Base-by-base conservation (phyloP, 306 rosid genomes). In the Cicer bijugum region DNA sequence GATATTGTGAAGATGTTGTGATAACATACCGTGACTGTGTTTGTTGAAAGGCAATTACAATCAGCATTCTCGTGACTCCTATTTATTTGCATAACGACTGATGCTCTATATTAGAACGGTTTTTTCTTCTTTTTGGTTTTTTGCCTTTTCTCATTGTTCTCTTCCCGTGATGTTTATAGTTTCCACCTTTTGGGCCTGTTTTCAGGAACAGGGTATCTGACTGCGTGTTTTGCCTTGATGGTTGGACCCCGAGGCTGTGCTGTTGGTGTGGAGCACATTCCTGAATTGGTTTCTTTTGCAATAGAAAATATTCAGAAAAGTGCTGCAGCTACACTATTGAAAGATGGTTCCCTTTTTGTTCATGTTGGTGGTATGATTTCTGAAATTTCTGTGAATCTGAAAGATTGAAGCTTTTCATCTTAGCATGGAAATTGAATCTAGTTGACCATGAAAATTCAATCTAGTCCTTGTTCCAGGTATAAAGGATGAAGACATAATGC, bases 181-280 rank as follows among this genome's bases (percentile, higher is more conserved):
- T 38, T 50, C 23, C 28, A 44, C 8, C 9, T 23, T 62, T 5
- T 66, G 38, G 9, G 47, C 11, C 37, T 72, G 12, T 82, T 52
- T 82, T 69, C 85, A 95, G 99, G 99, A 81, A 86, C 99, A 6
- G 99, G 97, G 35, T 95, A 91, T 81, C 74, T 95, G 85, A 95
- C 99, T 4, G 99, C 99, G 0, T 95, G 99, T 81, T 95, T 90
- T 75, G 97, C 89, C 9, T 15, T 90, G 87, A 90, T 95, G 99
- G 97, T 95, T 73, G 97, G 97, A 71, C 89, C 96, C 47, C 82
- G 86, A 86, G 99, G 99, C 20, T 81, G 85, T 12, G 88, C 87
- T 33, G 87, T 91, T 66, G 99, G 99, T 6, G 96, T 95, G 52
- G 99, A 95, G 63, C 99, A 95, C 77, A 95, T 95, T 86, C 97